Evolutionary conservation across 2,329 filamentous ascomycete species (phyloP).

Genomic region (Xenoacremonium recifei): DNA sequence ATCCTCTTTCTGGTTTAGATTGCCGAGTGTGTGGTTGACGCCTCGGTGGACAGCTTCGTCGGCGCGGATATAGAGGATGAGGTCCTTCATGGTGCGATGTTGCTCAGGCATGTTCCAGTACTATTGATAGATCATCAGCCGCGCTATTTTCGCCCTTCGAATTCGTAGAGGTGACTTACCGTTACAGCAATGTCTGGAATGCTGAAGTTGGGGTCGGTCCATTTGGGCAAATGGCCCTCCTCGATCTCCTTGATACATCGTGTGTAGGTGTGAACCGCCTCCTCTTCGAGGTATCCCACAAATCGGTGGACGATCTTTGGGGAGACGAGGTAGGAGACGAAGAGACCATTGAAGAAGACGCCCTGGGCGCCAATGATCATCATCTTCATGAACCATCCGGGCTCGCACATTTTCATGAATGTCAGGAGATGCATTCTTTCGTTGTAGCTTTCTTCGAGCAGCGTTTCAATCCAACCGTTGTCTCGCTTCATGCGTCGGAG

Average conservation of each 20-base stretch:
- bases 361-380: constrained; percentile 93
- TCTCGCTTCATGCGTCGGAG: constrained; percentile 85
- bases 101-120: constrained; percentile 96
- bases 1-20: constrained; percentile 80
- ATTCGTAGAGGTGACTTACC: constrained; percentile 23
- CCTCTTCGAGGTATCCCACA: constrained; percentile 95
- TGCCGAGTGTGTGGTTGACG: constrained; percentile 92
- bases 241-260: constrained; percentile 86
- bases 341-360: constrained; percentile 94
- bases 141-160: background rate
- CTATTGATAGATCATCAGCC: constrained; percentile 17
- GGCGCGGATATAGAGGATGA: constrained; percentile 86
- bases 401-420: constrained; percentile 81
- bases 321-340: constrained; percentile 82
- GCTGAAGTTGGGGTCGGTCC: constrained; percentile 65
- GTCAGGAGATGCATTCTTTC: constrained; percentile 91
- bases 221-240: constrained; percentile 76
- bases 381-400: constrained; percentile 82
- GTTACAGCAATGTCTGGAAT: constrained; percentile 86
- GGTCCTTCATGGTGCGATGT: constrained; percentile 76
- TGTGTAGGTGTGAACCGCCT: constrained; percentile 94
- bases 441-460: constrained; percentile 88
- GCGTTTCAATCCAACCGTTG: constrained; percentile 94
- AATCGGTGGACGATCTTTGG: constrained; percentile 91
- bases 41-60: constrained; percentile 88